phyloP scores from a whole-genome alignment of 306 rosid genomes.

The Vigna trinervia region DNA sequence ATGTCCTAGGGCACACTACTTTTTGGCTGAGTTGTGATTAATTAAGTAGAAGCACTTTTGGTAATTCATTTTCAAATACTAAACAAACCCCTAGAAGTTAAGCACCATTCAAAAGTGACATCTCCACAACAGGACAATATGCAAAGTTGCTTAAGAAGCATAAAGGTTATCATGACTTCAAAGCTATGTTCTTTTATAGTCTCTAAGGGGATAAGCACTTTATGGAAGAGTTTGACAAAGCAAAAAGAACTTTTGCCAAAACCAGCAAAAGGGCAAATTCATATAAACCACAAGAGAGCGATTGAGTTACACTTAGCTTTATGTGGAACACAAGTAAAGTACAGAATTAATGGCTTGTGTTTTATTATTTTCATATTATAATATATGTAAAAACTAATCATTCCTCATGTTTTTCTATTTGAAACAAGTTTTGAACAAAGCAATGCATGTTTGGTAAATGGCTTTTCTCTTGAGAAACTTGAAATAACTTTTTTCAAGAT shows the following conservation, averaged over 20 bases:
- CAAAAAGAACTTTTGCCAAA: background rate
- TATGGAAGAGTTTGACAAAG: background rate
- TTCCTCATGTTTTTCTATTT: too few relatives aligned
- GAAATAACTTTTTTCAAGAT: too few relatives aligned
- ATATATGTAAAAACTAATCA: too few relatives aligned
- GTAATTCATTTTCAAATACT: background rate
- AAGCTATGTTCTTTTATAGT: background rate
- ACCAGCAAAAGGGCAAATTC: background rate
- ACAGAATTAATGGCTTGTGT: background rate
- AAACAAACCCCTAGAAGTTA: background rate
- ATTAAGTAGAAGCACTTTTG: background rate
- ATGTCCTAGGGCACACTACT: background rate
- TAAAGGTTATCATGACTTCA: background rate
- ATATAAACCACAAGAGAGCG: background rate
- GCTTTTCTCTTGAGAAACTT: too few relatives aligned
- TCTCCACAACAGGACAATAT: background rate
- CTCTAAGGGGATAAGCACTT: background rate
- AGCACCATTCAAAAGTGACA: background rate
- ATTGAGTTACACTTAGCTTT: background rate
- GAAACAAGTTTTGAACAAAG: too few relatives aligned
- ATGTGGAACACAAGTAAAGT: background rate
- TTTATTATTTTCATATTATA: too few relatives aligned
- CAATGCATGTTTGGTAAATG: too few relatives aligned
- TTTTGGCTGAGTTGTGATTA: background rate
- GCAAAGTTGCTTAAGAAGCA: conserved; percentile 2